Evolutionary conservation across 2,329 filamentous ascomycete genomes (phyloP).

Genomic region (Phialocephala sp.): DNA sequence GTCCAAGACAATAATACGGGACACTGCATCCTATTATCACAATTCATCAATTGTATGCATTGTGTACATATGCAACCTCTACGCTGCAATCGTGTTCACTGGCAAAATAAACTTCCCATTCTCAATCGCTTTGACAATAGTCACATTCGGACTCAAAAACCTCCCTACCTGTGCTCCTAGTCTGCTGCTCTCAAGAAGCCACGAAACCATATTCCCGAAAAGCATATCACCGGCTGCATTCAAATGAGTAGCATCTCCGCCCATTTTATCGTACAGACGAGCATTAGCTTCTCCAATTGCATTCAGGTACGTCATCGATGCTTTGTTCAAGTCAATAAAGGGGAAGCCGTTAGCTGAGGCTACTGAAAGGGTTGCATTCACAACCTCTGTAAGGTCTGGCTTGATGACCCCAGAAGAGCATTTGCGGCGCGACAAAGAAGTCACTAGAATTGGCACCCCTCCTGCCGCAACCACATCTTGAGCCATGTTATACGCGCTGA

Average conservation of each 20-base stretch:
- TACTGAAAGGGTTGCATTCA: slow-evolving; percentile 47
- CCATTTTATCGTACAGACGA: slow-evolving; percentile 47
- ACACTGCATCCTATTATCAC: neutral
- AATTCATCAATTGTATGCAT: neutral
- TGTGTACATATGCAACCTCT: neutral
- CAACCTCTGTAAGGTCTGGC: slow-evolving; percentile 48
- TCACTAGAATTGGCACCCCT: slow-evolving; percentile 50
- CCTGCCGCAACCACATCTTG: slow-evolving; percentile 41
- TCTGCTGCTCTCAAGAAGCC: slow-evolving; percentile 40
- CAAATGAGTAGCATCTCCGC: slow-evolving; percentile 56
- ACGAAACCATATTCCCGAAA: slow-evolving; percentile 54
- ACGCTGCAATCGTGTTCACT: neutral
- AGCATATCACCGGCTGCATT: slow-evolving; percentile 51
- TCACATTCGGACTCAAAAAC: slow-evolving; percentile 20
- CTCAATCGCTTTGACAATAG: slow-evolving; percentile 27
- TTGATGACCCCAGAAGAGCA: slow-evolving; percentile 48
- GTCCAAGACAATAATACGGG: neutral
- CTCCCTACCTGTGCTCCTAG: slow-evolving; percentile 13
- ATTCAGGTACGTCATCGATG: slow-evolving; percentile 52
- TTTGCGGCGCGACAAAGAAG: slow-evolving; percentile 51
- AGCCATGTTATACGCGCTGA: slow-evolving; percentile 49
- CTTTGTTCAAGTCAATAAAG: slow-evolving; percentile 52
- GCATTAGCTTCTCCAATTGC: slow-evolving; percentile 50
- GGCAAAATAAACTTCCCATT: slow-evolving; percentile 24
- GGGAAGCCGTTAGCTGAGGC: slow-evolving; percentile 43